Base-by-base conservation (phyloP, 2,329 filamentous ascomycete species). In the Aspergillus cejpii region DNA sequence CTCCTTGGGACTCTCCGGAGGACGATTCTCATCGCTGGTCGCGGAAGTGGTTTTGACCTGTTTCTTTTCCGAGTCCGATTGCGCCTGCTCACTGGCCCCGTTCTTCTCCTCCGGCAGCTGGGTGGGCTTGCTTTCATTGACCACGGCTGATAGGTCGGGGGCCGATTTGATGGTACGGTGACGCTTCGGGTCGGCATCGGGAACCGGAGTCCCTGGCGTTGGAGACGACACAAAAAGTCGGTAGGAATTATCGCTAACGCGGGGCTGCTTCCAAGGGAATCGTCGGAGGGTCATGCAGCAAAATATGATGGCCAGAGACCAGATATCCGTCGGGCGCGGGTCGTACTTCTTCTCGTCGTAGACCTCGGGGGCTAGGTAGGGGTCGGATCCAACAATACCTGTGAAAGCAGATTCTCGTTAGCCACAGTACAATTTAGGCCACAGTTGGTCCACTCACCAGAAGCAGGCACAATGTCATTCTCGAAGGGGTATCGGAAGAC, bases 401-500 rank as follows among this genome's bases (percentile, higher is more conserved):
- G 40, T 57, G n/a, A n/a, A 21, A 31, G 26, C 20, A 34, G 36
- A 42, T 48, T 10, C 17, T 47, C 48, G 53, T 47, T 31, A 47
- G 44, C 33, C 6, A 17, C 27, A 6, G n/a, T n/a, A n/a, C n/a
- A n/a, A n/a, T n/a, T n/a, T n/a, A n/a, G n/a, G n/a, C n/a, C n/a
- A n/a, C n/a, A 4, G 23, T 41, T 44, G 45, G 55, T n/a, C n/a
- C n/a, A 68, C 84, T 70, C 71, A 92, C 88, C 89, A 64, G 81
- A 83, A 28, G 89, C 86, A 36, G 84, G 74, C 11, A 92, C 87
- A 46, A 90, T 81, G 41, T 87, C 87, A 53, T 83, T 89, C 69
- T 98, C 92, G 61, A 98, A 97, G 0, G 92, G 92, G 74, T 98
- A 98, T 59, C 87, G 83, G 72, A 95, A 98, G 31, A 98, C 91